These are phyloP conservation scores for Botryobasidium botryosum DNA, from an alignment of 768 basidiomycete species.

Conservation along the genomic window DNA sequence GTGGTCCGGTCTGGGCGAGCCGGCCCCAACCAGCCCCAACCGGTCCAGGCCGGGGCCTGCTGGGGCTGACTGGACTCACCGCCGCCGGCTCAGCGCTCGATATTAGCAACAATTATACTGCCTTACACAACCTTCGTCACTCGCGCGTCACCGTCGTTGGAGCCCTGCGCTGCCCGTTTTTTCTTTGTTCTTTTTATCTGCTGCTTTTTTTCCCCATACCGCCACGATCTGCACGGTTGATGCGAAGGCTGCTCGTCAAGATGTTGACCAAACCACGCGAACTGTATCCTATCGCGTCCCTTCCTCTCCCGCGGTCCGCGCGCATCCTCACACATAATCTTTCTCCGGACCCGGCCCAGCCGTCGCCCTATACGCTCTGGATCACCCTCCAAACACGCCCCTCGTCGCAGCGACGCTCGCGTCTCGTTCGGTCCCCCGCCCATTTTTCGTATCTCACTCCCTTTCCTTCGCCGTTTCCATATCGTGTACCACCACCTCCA, in stretches of 20 bases:
- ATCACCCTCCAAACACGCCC: constrained; percentile 35
- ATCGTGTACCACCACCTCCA: constrained; percentile 40
- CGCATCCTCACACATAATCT: constrained; percentile 29
- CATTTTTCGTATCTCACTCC: constrained; percentile 79
- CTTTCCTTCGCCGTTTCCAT: constrained; percentile 70
- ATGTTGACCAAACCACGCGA: not conserved
- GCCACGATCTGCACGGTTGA: not conserved
- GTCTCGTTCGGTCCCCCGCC: constrained; percentile 35
- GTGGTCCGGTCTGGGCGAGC: no score
- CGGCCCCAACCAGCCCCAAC: no score
- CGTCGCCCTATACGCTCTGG: constrained; percentile 33
- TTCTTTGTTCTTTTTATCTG: no score
- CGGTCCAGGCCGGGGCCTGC: no score
- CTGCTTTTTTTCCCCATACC: no score
- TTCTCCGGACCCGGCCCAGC: constrained; percentile 42
- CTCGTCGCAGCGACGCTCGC: constrained; percentile 51
- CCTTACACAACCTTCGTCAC: no score
- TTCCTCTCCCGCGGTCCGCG: constrained; percentile 31
- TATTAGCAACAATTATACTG: no score
- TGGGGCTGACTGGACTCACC: no score
- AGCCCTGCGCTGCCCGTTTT: no score
- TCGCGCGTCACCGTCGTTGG: no score
- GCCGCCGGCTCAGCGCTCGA: no score
- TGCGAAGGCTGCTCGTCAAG: not conserved
- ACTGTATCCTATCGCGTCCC: constrained; percentile 32